These are phyloP conservation scores for Nakazawaea sp. DNA, from an alignment of 805 yeast genomes.

Conservation along the genomic window DNA sequence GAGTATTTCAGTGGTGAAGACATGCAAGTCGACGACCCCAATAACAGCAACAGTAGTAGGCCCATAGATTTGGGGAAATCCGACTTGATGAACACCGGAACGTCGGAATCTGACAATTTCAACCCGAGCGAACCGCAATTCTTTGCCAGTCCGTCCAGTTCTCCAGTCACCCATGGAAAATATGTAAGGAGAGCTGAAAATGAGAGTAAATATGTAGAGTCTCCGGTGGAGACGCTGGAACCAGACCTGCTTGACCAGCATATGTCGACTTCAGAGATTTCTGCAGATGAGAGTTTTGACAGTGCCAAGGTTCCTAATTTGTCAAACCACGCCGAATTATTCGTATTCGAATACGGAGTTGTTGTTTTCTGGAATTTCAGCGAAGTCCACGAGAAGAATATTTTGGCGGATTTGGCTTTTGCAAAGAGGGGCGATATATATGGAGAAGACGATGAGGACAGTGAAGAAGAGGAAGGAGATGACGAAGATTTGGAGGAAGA, in stretches of 20 bases:
- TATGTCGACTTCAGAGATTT: background rate
- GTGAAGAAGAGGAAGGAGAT: constrained; percentile 28
- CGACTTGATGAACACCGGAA: constrained; percentile 17
- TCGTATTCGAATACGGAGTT: constrained; percentile 86
- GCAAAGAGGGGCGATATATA: constrained; percentile 37
- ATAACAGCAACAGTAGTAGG: background rate
- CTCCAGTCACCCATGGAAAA: constrained; percentile 13
- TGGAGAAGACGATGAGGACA: constrained; percentile 33
- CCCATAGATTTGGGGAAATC: constrained; percentile 12
- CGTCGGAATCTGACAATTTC: constrained; percentile 32
- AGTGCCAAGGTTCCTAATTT: constrained; percentile 29
- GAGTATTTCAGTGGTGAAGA: constrained; percentile 75
- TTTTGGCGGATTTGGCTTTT: constrained; percentile 85
- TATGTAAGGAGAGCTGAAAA: background rate
- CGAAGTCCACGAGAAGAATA: constrained; percentile 86
- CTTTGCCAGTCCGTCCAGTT: constrained; percentile 41
- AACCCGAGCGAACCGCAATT: constrained; percentile 93
- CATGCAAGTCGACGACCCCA: background rate
- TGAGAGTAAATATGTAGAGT: background rate
- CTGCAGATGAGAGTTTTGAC: background rate
- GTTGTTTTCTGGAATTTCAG: constrained; percentile 98
- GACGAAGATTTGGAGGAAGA: constrained; percentile 30
- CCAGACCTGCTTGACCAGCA: background rate
- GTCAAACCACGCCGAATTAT: constrained; percentile 76
- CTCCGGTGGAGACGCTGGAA: background rate